Evolutionary conservation across 2,329 filamentous ascomycete species (phyloP), one percentile per base, ranked within the genome.

Genomic region (Talaromyces sp.): DNA sequence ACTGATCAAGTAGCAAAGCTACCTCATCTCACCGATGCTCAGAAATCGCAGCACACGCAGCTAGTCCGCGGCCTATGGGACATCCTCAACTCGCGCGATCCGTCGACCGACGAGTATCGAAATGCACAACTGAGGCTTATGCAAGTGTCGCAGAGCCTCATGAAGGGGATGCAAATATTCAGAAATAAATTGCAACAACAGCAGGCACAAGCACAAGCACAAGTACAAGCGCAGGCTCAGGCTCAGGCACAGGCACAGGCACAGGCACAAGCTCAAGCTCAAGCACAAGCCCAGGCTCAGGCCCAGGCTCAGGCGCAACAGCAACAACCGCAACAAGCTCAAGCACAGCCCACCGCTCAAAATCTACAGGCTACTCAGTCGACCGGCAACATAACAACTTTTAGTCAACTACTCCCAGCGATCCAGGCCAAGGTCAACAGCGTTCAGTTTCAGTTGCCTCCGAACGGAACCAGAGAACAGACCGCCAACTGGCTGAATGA

Each of bases 51-150:
- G 63, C 84, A 84, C 65, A 80, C 79, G 58, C 71, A 77, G 51
- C 73, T 80, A 19, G 77, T 86, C 61, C 75, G 77, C 58, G 78
- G 75, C 60, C 75, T 83, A 52, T 86, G 82, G 82, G 76, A 78
- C 31, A 69, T 77, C 33, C 73, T 82, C 53, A 78, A 82, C 60
- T 76, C 66, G 41, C 76, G 77, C 40, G 75, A 80, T 11, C 70
- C 73, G 35, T 78, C 78, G 55, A 80, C 75, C 53, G 66, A 73
- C 1, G 78, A 82, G 59, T 79, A 82, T 63, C 75, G 75, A 57
- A 71, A 73, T 41, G 81, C 79, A 11, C 77, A 80, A 53, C 70
- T 74, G 28, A 81, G 80, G 62, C 75, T 85, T 19, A 73, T 77
- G 13, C 75, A 80, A 59, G 75, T 80, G 51, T 81, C 80, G 7